Conservation (phyloP, 2,329 filamentous ascomycete species). For the Exophiala aquamarina region DNA sequence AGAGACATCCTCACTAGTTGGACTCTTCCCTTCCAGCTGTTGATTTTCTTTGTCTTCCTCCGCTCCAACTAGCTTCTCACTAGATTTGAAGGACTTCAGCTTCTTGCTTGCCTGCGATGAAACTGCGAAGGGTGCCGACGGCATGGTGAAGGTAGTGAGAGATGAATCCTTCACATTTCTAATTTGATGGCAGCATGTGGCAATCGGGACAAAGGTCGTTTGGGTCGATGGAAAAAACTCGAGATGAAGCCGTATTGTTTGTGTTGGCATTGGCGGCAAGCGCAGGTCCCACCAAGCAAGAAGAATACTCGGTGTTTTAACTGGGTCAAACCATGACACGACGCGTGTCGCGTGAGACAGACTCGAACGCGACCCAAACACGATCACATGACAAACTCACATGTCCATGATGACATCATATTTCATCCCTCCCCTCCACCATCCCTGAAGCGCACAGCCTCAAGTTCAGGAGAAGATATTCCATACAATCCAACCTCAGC, state of each 20-base stretch:
- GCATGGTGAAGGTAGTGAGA: conserved; percentile 12
- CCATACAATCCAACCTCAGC: neutral
- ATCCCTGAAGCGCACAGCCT: conserved; percentile 4
- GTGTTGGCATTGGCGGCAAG: conserved; percentile 5
- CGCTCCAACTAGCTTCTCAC: conserved; percentile 6
- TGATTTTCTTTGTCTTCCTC: conserved; percentile 21
- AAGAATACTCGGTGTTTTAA: neutral
- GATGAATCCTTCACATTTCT: no score
- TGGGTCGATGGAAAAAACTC: neutral
- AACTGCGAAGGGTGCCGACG: conserved; percentile 12
- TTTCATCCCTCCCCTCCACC: neutral
- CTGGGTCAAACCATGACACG: neutral
- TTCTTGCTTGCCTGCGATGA: conserved; percentile 25
- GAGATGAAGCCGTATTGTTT: neutral
- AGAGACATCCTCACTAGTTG: neutral
- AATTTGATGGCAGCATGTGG: no score
- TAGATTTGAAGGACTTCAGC: conserved; percentile 18
- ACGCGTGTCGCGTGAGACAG: no score
- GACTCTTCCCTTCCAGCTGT: neutral
- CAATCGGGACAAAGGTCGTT: conserved; percentile 1
- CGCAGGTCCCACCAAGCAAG: no score
- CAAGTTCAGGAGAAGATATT: neutral
- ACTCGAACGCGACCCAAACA: no score
- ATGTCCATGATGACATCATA: neutral
- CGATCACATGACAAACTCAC: neutral